Conservation (phyloP, 768 basidiomycete species). For the Russula sp. region DNA sequence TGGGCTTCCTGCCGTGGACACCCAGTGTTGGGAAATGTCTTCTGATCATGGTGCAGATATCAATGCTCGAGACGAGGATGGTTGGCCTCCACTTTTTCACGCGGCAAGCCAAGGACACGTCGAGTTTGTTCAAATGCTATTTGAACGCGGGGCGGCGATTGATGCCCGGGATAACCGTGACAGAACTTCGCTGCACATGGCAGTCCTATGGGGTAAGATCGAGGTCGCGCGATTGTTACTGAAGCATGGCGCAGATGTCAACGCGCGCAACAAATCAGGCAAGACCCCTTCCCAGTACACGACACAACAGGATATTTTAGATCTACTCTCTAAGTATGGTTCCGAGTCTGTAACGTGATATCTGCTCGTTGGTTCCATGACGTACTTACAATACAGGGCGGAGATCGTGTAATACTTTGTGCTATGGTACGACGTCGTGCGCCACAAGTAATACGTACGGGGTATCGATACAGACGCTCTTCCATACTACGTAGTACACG, state of each 20-base stretch:
- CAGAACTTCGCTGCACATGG: neutral
- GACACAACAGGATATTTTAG: neutral
- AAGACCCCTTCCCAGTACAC: neutral
- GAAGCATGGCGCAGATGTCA: neutral
- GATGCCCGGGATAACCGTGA: neutral
- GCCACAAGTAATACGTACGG: too few species aligned
- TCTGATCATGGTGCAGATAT: neutral
- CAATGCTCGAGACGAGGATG: neutral
- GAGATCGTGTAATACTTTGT: too few species aligned
- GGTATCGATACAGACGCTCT: too few species aligned
- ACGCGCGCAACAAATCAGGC: neutral
- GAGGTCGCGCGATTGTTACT: neutral
- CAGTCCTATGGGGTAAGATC: neutral
- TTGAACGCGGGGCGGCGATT: neutral
- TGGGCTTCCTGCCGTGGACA: neutral
- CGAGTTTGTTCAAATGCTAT: neutral
- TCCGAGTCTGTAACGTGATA: neutral
- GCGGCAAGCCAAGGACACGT: fast-evolving
- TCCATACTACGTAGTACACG: too few species aligned
- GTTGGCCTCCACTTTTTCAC: neutral
- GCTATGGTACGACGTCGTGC: too few species aligned
- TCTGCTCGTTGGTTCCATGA: neutral
- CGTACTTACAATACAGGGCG: neutral
- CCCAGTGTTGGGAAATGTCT: neutral
- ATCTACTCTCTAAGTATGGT: neutral